Evolutionary conservation across 768 basidiomycete species (phyloP), one percentile per base, ranked within the genome.

Genomic region (Megacollybia marginata): DNA sequence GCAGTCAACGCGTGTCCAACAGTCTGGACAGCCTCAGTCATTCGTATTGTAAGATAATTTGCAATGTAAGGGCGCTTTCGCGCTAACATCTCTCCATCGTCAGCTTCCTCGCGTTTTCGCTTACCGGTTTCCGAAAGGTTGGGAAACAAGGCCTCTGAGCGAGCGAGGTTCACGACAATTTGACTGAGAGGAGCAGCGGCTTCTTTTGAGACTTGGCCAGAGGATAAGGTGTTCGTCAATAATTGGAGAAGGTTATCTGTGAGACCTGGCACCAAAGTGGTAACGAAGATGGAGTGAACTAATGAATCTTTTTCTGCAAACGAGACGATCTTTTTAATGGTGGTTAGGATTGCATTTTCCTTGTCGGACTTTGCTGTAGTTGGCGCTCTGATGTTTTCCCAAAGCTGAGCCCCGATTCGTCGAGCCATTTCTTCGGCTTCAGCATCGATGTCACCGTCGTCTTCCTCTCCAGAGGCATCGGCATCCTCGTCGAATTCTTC

Each of bases 391-490:
- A 89, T 83, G 56, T 87, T 85, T 3, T 86, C 88, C 79, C 81
- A 83, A 6, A 90, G 71, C 51, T 90, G 80, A 55, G 85, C 85
- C n/a, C 83, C 81, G 31, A 91, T 66, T 23, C 82, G 71, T 43
- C 83, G 75, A 5, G 85, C 85, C 56, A 87, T 86, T 57, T 83
- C 85, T 54, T 83, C 78, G 2, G 85, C 86, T 50, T 87, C 82
- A 5, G 83, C 84, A 20, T 82, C 79, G 19, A 78, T 75, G 57
- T 78, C 76, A 33, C 78, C 76, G 34, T 82, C 80, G 3, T 79
- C 80, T 15, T 80, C 80, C 4, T 80, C 78, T 8, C 78, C 77
- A 1, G 73, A 75, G 18, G 72, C 69, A 1, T 71, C 76, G 33
- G 75, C 73, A 31, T 69, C 66, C 6, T 66, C 71, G 32, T 67